Conservation (phyloP, 805 yeast species). For the Torulaspora quercuum region DNA sequence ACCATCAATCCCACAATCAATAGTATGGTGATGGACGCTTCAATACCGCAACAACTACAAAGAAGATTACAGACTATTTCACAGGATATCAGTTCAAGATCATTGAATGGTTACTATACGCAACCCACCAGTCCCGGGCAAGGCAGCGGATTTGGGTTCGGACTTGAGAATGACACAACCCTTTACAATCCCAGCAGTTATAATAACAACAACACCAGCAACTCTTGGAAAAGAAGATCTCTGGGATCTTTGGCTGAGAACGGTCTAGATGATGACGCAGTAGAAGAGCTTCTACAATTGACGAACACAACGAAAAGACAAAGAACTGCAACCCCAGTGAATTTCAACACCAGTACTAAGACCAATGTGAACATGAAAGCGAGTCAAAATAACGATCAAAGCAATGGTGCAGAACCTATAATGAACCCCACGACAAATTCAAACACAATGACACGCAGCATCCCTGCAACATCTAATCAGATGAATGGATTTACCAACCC, state of each 20-base stretch:
- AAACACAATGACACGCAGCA: slow-evolving; percentile 6
- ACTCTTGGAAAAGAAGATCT: slow-evolving; percentile 29
- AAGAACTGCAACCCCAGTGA: slow-evolving; percentile 17
- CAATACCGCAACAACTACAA: slow-evolving; percentile 32
- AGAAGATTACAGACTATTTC: slow-evolving; percentile 28
- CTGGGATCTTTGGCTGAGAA: slow-evolving; percentile 28
- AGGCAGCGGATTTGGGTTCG: slow-evolving; percentile 20
- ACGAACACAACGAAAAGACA: slow-evolving; percentile 26
- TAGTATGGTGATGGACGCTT: slow-evolving; percentile 23
- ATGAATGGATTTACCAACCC: slow-evolving; percentile 9
- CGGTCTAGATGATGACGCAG: slow-evolving; percentile 30
- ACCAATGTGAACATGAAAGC: slow-evolving; percentile 3
- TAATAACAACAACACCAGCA: slow-evolving; percentile 6
- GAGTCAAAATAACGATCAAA: slow-evolving; percentile 7
- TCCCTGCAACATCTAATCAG: slow-evolving; percentile 1
- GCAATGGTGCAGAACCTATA: slow-evolving; percentile 4
- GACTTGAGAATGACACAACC: slow-evolving; percentile 16
- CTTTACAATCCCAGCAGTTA: slow-evolving; percentile 14
- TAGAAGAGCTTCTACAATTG: slow-evolving; percentile 32
- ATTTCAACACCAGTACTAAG: slow-evolving; percentile 7
- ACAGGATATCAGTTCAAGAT: slow-evolving; percentile 29
- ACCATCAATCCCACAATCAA: slow-evolving; percentile 17
- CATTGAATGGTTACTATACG: slow-evolving; percentile 32
- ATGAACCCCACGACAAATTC: slow-evolving; percentile 6
- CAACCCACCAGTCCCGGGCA: slow-evolving; percentile 35